These are phyloP conservation scores for Podospora australis DNA, from an alignment of 495 filamentous ascomycete genomes.

Conservation along the genomic window DNA sequence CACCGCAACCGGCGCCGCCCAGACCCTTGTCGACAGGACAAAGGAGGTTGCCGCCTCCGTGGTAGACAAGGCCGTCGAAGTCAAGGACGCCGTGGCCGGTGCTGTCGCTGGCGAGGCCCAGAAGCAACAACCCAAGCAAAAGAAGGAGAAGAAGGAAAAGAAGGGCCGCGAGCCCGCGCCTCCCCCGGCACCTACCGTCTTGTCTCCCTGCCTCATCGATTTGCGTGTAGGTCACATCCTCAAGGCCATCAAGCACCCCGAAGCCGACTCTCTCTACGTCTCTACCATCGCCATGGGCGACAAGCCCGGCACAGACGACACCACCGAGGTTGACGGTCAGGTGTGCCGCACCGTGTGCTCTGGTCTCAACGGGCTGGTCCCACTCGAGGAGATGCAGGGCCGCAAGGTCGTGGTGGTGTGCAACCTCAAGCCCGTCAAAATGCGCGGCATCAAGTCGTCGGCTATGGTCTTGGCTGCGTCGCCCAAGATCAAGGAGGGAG, in stretches of 20 bases:
- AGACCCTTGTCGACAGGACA: slow-evolving; percentile 45
- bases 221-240: slow-evolving; percentile 95
- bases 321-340: slow-evolving; percentile 76
- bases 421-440: slow-evolving; percentile 97
- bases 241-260: slow-evolving; percentile 88
- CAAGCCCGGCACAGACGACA: slow-evolving; percentile 76
- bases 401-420: slow-evolving; percentile 92
- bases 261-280: slow-evolving; percentile 92
- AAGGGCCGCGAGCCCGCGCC: slow-evolving; percentile 72
- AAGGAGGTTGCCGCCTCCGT: slow-evolving; percentile 42
- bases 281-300: slow-evolving; percentile 97
- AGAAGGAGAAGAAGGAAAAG: slow-evolving; percentile 55
- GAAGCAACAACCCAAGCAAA: slow-evolving; percentile 21
- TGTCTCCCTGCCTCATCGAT: slow-evolving; percentile 83
- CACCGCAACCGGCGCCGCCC: slow-evolving; percentile 33
- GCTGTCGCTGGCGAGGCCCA: slow-evolving; percentile 8
- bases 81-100: slow-evolving; percentile 28
- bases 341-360: slow-evolving; percentile 93
- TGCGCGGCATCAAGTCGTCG: slow-evolving; percentile 91
- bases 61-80: slow-evolving; percentile 43
- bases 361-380: slow-evolving; percentile 85
- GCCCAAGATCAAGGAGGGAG: slow-evolving; percentile 68
- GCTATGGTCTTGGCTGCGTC: slow-evolving; percentile 98
- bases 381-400: slow-evolving; percentile 90
- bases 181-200: slow-evolving; percentile 58